Conservation (phyloP, 2,329 filamentous ascomycete species). For the Dactylellina leptospora region DNA sequence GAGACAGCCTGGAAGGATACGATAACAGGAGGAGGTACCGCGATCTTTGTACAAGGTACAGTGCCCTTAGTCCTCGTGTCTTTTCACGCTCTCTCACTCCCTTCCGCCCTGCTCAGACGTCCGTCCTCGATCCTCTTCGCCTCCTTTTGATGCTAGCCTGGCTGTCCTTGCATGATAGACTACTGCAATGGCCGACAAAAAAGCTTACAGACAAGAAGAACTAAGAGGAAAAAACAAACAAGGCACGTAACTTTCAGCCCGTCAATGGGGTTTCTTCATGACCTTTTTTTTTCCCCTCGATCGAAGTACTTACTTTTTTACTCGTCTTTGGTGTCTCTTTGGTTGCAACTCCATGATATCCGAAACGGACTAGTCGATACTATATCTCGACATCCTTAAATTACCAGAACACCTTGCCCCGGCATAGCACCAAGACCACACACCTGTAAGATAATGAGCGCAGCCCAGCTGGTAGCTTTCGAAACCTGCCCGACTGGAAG, state of each 20-base stretch:
- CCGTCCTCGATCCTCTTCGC: conserved; percentile 11
- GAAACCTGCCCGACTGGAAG: conserved; percentile 51
- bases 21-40: conserved; percentile 51
- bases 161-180: conserved; percentile 47
- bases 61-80: conserved; percentile 39
- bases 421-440: conserved; percentile 43
- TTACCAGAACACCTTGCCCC: conserved; percentile 51
- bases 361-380: conserved; percentile 44
- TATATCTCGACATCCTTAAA: conserved; percentile 53
- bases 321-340: conserved; percentile 4
- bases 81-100: conserved; percentile 9
- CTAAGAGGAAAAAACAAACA: not conserved
- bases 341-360: conserved; percentile 36
- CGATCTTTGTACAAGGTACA: conserved; percentile 53
- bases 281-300: conserved; percentile 18
- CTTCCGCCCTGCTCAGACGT: not conserved
- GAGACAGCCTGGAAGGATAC: conserved; percentile 17
- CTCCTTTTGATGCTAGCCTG: conserved; percentile 46
- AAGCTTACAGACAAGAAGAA: not conserved
- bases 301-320: not conserved
- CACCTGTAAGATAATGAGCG: conserved; percentile 51
- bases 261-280: not conserved
- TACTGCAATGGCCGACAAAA: not conserved
- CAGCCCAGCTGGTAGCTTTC: conserved; percentile 45
- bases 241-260: conserved; percentile 12